phyloP scores from a whole-genome alignment of 2,329 filamentous ascomycete species.

The Bisporella sp. region DNA sequence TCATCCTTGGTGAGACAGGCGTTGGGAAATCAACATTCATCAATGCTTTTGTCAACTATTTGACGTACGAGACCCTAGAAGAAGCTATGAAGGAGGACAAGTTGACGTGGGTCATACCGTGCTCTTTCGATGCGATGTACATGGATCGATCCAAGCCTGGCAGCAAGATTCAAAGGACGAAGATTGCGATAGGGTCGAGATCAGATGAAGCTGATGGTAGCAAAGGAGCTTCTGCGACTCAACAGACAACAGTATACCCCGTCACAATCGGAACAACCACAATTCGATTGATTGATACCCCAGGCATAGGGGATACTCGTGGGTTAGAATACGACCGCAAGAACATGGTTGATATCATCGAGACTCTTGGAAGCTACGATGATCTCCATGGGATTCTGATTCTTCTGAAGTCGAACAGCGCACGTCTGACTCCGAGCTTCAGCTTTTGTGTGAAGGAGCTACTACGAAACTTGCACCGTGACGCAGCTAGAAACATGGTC shows the following conservation, averaged over 20 bases:
- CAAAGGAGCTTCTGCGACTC: conserved; percentile 31
- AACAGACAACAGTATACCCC: conserved; percentile 28
- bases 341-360: conserved; percentile 35
- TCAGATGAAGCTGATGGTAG: conserved; percentile 28
- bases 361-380: conserved; percentile 27
- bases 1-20: conserved; percentile 39
- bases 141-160: background rate
- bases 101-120: too few relatives aligned
- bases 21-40: conserved; percentile 42
- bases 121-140: too few relatives aligned
- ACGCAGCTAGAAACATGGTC: too few relatives aligned
- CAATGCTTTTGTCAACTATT: conserved; percentile 40
- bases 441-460: conserved; percentile 29
- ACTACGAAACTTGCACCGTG: too few relatives aligned
- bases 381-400: conserved; percentile 35
- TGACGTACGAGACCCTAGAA: conserved; percentile 15
- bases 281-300: conserved; percentile 36
- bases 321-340: conserved; percentile 30
- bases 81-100: background rate
- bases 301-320: conserved; percentile 35
- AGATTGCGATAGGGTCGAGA: conserved; percentile 26
- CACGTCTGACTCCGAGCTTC: conserved; percentile 32
- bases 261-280: conserved; percentile 23
- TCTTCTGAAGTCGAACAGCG: conserved; percentile 34
- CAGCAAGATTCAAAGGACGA: conserved; percentile 21